These are phyloP conservation scores for Persicaria tinctoria DNA, from an alignment of 148 eudicot genomes.

Conservation along the genomic window DNA sequence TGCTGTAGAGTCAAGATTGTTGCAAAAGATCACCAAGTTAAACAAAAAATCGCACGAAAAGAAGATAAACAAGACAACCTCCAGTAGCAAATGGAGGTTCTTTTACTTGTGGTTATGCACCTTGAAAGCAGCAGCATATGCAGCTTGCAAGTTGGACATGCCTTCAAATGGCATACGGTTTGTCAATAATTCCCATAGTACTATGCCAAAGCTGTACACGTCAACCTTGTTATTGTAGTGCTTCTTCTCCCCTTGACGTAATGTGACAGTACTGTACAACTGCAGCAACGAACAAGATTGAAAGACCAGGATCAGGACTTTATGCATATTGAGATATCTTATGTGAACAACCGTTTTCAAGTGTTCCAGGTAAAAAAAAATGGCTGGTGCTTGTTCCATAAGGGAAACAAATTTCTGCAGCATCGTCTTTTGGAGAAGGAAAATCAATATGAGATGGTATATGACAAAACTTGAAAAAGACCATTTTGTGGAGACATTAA, in stretches of 20 bases:
- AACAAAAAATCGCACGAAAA: no score
- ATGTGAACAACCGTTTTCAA: neutral
- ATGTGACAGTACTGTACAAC: constrained; percentile 91
- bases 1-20: constrained; percentile 35
- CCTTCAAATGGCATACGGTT: constrained; percentile 98
- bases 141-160: constrained; percentile 99
- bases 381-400: neutral
- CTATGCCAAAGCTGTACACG: constrained; percentile 93
- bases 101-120: constrained; percentile 21
- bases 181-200: constrained; percentile 85
- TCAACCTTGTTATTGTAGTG: constrained; percentile 98
- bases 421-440: neutral
- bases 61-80: no score
- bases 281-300: constrained; percentile 24
- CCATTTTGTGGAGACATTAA: neutral
- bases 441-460: neutral
- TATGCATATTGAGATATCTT: neutral
- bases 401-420: neutral
- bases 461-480: neutral
- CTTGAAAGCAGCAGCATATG: constrained; percentile 96
- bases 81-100: neutral
- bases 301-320: neutral
- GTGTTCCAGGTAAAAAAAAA: no score
- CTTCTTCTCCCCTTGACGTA: constrained; percentile 95
- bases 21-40: no score